phyloP scores from a whole-genome alignment of 176 grass and related monocot genomes.

The Aegilops speltoides region DNA sequence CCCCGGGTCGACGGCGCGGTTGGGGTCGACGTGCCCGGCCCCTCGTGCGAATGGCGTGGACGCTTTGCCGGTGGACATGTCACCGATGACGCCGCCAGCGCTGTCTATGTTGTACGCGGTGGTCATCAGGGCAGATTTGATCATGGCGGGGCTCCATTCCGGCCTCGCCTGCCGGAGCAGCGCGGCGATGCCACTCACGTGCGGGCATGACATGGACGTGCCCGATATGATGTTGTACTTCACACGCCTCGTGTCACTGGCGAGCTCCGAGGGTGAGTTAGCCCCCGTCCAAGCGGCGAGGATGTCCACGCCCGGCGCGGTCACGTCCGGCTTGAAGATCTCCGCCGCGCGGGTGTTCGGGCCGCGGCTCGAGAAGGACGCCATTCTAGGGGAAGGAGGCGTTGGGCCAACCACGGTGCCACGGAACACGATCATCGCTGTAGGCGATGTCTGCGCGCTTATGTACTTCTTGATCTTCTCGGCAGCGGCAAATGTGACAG shows the following conservation, averaged over 20 bases:
- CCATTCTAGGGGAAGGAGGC: too few species aligned
- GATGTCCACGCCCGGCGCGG: too few species aligned
- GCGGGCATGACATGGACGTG: constrained; percentile 46
- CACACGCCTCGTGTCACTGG: constrained; percentile 33
- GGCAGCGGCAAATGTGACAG: too few species aligned
- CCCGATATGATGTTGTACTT: constrained; percentile 50
- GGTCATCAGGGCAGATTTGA: constrained; percentile 55
- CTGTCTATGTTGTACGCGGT: constrained; percentile 56
- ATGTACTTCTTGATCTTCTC: too few species aligned
- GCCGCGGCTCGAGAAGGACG: too few species aligned
- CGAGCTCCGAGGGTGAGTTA: too few species aligned
- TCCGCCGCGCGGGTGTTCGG: too few species aligned
- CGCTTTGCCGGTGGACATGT: constrained; percentile 42
- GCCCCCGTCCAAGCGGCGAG: too few species aligned
- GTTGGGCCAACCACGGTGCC: too few species aligned
- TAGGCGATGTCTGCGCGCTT: too few species aligned
- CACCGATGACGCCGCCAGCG: constrained; percentile 18
- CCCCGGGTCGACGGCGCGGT: neutral
- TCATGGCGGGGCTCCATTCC: constrained; percentile 38
- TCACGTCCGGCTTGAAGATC: too few species aligned
- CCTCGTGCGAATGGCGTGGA: constrained; percentile 54
- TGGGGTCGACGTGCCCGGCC: constrained; percentile 54
- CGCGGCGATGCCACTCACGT: constrained; percentile 45
- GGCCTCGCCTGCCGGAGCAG: constrained; percentile 34
- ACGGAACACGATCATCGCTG: too few species aligned